These are phyloP conservation scores for Nothomitra cinnamomea DNA, from an alignment of 2,329 filamentous ascomycete genomes.

Conservation along the genomic window DNA sequence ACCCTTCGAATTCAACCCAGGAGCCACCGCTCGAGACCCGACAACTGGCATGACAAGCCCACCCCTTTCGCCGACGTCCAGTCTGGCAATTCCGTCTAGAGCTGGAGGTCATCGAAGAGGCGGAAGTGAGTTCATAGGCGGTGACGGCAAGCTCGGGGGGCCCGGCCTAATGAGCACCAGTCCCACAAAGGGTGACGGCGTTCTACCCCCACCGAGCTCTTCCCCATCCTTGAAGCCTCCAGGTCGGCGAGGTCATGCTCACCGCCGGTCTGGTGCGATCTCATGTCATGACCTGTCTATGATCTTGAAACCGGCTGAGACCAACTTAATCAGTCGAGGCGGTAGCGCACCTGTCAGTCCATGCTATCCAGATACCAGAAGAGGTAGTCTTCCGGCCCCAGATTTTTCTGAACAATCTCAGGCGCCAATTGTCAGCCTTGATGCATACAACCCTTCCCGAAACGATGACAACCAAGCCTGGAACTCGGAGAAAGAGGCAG, in stretches of 20 bases:
- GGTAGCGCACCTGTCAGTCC: slow-evolving; percentile 7
- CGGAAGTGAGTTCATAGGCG: slow-evolving; percentile 75
- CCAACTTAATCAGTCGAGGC: slow-evolving; percentile 12
- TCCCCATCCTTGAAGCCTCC: slow-evolving; percentile 21
- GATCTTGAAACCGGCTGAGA: slow-evolving; percentile 43
- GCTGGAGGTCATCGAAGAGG: slow-evolving; percentile 52
- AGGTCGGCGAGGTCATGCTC: slow-evolving; percentile 48
- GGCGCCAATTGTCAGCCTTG: slow-evolving; percentile 9
- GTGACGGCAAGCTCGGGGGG: slow-evolving; percentile 35
- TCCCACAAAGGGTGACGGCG: slow-evolving; percentile 46
- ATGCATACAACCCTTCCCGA: background rate
- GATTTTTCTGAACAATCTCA: slow-evolving; percentile 6
- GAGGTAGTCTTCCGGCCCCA: background rate
- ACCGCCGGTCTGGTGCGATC: slow-evolving; percentile 65
- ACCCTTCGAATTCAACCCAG: slow-evolving; percentile 1
- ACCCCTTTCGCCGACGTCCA: slow-evolving; percentile 1
- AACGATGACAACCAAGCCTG: background rate
- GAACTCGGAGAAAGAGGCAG: slow-evolving; percentile 16
- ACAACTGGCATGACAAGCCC: slow-evolving; percentile 2
- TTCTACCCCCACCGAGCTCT: slow-evolving; percentile 37
- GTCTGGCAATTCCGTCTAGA: slow-evolving; percentile 27
- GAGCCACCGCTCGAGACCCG: background rate
- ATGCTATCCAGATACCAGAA: background rate
- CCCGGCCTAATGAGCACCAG: slow-evolving; percentile 48
- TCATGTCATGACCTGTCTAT: slow-evolving; percentile 66